Base-by-base conservation (phyloP, 805 yeast genomes). In the Candida verbasci region DNA sequence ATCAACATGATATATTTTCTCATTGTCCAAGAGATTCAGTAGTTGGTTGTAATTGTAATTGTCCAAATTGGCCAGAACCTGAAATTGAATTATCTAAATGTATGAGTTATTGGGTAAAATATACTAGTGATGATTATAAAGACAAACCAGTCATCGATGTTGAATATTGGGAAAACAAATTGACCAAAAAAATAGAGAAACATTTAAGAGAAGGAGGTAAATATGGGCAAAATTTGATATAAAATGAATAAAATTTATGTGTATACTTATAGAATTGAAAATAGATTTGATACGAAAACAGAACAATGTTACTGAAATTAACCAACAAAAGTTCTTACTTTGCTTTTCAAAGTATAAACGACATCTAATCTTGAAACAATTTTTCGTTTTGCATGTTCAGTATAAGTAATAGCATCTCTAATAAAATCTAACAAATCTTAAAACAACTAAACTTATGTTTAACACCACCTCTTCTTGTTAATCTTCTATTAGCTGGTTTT, bases 401-500 rank as follows among this genome's bases (percentile, higher is more conserved):
- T 93, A 80, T 91, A 91, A 59, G 97, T 88, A 60, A 93, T 97
- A 59, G 98, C 97, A 59, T 93, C 97, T 80, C 97, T 87, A 74
- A 91, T 91, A 55, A 93, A 96, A 63, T 86, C 82, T 74, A 87
- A 96, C 66, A 91, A 80, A 84, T 76, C 89, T 89, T 53, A 91
- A 78, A 53, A 93, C 97, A 55, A 84, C 89, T 79, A 48, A 97
- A 91, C 62, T 93, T 91, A 86, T 97, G 96, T 84, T 91, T 91
- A 65, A 91, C 98, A 89, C 98, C 98, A 77, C 98, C 98, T 86
- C 98, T 88, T 83, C 98, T 91, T 37, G 98, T 97, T 61, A 91
- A 84, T 86, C 98, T 91, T 80, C 98, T 88, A 65, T 93, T 91
- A 65, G 98, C 98, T 66, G 98, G 98, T 82, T 91, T 91, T 48